Conservation (phyloP, 1,139 yeast genomes). For the Pichia sp. region DNA sequence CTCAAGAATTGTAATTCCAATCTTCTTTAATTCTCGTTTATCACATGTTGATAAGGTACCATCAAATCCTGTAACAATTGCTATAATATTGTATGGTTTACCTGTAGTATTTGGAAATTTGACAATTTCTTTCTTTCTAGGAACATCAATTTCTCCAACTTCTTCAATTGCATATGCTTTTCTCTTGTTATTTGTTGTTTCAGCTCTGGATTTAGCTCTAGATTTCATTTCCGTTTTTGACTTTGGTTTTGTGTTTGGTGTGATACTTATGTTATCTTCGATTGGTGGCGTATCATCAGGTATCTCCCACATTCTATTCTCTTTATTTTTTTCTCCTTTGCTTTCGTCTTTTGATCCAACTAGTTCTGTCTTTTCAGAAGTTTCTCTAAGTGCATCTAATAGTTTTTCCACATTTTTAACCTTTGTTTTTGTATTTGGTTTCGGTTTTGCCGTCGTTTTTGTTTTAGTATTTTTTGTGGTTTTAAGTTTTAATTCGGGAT, state of each 20-base stretch:
- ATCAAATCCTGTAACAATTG: conserved; percentile 63
- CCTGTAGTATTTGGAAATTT: conserved; percentile 3
- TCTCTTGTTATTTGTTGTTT: conserved; percentile 7
- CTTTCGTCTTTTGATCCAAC: neutral
- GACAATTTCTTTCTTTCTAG: neutral
- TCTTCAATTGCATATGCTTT: conserved; percentile 1
- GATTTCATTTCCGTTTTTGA: neutral
- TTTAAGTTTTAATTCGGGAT: too few species aligned
- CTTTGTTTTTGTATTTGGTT: neutral
- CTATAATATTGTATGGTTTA: conserved; percentile 35
- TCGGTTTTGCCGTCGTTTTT: neutral
- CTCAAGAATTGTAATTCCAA: conserved; percentile 40
- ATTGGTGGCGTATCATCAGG: neutral
- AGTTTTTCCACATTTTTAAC: neutral
- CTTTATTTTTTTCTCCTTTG: neutral
- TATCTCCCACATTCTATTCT: neutral
- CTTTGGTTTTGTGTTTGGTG: neutral
- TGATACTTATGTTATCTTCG: neutral
- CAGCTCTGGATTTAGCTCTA: conserved; percentile 3
- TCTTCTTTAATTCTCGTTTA: conserved; percentile 29
- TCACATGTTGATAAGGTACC: conserved; percentile 35
- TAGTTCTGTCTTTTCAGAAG: neutral
- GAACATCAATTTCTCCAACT: conserved; percentile 6
- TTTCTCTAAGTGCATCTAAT: neutral
- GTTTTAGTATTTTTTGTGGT: neutral